Conservation (phyloP, 768 basidiomycete genomes). For the Daedalea quercina region DNA sequence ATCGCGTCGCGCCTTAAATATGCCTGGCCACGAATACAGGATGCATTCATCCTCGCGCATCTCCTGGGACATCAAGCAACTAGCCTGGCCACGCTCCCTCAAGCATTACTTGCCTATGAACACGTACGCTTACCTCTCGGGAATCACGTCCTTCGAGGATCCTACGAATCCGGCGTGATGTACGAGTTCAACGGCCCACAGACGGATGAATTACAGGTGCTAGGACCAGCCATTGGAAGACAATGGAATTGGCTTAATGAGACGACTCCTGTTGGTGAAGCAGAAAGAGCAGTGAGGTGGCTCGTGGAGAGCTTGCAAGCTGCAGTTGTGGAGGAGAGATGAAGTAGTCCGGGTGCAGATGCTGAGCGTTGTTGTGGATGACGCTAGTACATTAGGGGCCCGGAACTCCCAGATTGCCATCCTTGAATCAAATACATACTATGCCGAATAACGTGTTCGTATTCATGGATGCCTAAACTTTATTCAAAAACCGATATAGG, state of each 20-base stretch:
- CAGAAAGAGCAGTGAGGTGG: slow-evolving; percentile 13
- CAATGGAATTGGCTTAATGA: slow-evolving; percentile 39
- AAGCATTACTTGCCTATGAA: slow-evolving; percentile 24
- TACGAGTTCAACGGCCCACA: slow-evolving; percentile 28
- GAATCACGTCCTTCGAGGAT: slow-evolving; percentile 20
- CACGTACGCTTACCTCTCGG: slow-evolving; percentile 21
- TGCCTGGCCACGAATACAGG: slow-evolving; percentile 13
- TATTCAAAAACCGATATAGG: too few species aligned
- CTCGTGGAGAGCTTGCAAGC: background rate
- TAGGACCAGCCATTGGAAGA: slow-evolving; percentile 34
- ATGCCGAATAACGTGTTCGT: too few species aligned
- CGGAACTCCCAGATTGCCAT: too few species aligned
- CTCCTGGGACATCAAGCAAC: slow-evolving; percentile 21
- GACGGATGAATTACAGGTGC: slow-evolving; percentile 28
- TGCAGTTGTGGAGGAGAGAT: too few species aligned
- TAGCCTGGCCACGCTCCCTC: slow-evolving; percentile 12
- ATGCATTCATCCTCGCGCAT: slow-evolving; percentile 24
- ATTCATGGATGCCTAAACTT: too few species aligned
- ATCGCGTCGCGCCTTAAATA: background rate
- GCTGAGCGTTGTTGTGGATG: too few species aligned
- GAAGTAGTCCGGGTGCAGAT: background rate
- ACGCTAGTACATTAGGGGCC: too few species aligned
- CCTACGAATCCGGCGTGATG: slow-evolving; percentile 18
- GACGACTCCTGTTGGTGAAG: slow-evolving; percentile 28
- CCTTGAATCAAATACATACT: too few species aligned